These are phyloP conservation scores for Skeletonema grethae DNA, from an alignment of 108 stramenopile species.

Conservation along the genomic window DNA sequence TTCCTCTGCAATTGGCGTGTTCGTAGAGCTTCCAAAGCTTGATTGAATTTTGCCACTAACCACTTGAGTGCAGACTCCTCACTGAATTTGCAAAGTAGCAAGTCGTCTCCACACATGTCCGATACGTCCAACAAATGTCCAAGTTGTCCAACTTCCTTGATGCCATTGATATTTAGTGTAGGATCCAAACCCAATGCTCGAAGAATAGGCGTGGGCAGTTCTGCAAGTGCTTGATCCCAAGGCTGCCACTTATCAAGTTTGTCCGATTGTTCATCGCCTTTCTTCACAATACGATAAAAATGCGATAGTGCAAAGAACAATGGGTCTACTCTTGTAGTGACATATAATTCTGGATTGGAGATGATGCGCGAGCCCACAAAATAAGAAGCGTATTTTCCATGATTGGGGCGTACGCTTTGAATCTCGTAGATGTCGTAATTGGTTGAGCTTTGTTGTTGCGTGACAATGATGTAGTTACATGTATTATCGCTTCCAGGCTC, in stretches of 20 bases:
- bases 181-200: conserved; percentile 26
- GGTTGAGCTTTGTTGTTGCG: background rate
- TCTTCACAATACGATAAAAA: conserved; percentile 21
- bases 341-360: conserved; percentile 55
- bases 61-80: conserved; percentile 50
- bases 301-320: conserved; percentile 56
- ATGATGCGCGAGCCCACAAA: conserved; percentile 62
- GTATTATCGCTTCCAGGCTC: conserved; percentile 14
- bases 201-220: conserved; percentile 42
- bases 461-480: conserved; percentile 35
- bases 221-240: conserved; percentile 55
- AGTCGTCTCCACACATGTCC: conserved; percentile 56
- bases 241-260: conserved; percentile 59
- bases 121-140: conserved; percentile 53
- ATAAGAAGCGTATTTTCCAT: conserved; percentile 59
- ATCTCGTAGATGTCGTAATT: conserved; percentile 51
- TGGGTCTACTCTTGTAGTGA: conserved; percentile 67
- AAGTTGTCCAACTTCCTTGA: conserved; percentile 49
- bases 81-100: conserved; percentile 58
- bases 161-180: conserved; percentile 5
- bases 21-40: conserved; percentile 39
- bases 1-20: conserved; percentile 18
- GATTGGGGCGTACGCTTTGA: conserved; percentile 41
- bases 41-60: conserved; percentile 58
- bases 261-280: background rate